phyloP scores from a whole-genome alignment of 1,284 basidiomycete genomes.

The Flammula alnicola region DNA sequence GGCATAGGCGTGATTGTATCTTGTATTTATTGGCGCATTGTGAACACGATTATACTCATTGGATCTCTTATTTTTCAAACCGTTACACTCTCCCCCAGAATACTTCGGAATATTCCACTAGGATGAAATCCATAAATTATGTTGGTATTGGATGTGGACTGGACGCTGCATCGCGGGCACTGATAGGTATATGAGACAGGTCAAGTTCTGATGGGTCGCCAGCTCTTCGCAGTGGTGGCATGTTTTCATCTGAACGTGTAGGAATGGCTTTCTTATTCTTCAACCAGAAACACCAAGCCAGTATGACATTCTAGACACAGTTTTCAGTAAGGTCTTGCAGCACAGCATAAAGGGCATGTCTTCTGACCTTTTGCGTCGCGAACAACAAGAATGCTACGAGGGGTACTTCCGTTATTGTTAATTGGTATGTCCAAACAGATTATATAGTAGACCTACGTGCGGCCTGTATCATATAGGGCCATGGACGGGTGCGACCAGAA shows the following conservation, averaged over 20 bases:
- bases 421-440: not conserved
- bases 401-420: constrained; percentile 13
- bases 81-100: not conserved
- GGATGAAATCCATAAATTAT: not conserved
- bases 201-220: constrained; percentile 3
- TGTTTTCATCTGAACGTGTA: constrained; percentile 10
- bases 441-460: constrained; percentile 40
- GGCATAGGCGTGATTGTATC: constrained; percentile 47
- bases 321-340: no score
- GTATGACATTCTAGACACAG: constrained; percentile 16
- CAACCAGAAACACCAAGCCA: constrained; percentile 20
- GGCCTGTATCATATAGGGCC: constrained; percentile 57
- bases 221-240: constrained; percentile 4
- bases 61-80: not conserved
- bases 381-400: constrained; percentile 20
- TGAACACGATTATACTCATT: constrained; percentile 11
- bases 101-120: not conserved
- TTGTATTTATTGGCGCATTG: constrained; percentile 22
- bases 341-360: not conserved
- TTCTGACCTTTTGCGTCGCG: constrained; percentile 21
- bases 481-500: constrained; percentile 31
- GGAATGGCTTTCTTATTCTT: constrained; percentile 6
- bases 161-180: constrained; percentile 3
- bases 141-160: not conserved
- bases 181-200: constrained; percentile 10